Percentiles rank a stretch among this genome's conserved stretches.
Evolutionary conservation across 2,329 filamentous ascomycete genomes (phyloP).

Genomic region (Mariannaea sp.): DNA sequence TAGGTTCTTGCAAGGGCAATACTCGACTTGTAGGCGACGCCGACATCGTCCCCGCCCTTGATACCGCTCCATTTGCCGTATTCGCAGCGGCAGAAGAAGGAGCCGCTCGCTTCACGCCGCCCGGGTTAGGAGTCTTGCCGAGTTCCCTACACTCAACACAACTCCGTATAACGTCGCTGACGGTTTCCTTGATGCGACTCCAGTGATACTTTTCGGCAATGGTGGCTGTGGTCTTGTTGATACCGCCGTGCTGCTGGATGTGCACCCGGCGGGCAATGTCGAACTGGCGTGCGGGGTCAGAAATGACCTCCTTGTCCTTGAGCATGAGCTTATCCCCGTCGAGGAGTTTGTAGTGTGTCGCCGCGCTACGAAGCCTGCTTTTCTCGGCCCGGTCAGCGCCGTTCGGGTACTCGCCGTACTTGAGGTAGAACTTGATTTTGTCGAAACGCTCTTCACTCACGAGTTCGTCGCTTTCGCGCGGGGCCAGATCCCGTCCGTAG

Average conservation of each 20-base stretch:
- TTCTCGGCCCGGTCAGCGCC: conserved; percentile 95
- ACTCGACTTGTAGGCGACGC: conserved; percentile 29
- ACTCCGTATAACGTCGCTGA: conserved; percentile 90
- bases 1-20: conserved; percentile 39
- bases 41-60: conserved; percentile 21
- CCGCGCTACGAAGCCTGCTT: conserved; percentile 88
- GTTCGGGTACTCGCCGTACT: conserved; percentile 89
- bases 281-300: conserved; percentile 86
- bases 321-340: conserved; percentile 86
- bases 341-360: conserved; percentile 90
- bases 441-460: conserved; percentile 96
- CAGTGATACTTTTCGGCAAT: conserved; percentile 96
- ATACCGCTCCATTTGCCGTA: conserved; percentile 7
- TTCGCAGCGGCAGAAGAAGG: conserved; percentile 2
- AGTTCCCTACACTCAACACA: conserved; percentile 88
- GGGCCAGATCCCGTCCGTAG: conserved; percentile 68
- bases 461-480: conserved; percentile 73
- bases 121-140: conserved; percentile 57
- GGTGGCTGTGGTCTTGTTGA: conserved; percentile 96
- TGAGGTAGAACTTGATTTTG: conserved; percentile 97
- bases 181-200: conserved; percentile 97
- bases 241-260: conserved; percentile 78
- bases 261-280: conserved; percentile 84
- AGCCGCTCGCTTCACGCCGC: conserved; percentile 31
- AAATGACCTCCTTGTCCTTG: conserved; percentile 96